Conservation (phyloP, 192 early-diverging fungal genomes). For the Podochytrium sp. region DNA sequence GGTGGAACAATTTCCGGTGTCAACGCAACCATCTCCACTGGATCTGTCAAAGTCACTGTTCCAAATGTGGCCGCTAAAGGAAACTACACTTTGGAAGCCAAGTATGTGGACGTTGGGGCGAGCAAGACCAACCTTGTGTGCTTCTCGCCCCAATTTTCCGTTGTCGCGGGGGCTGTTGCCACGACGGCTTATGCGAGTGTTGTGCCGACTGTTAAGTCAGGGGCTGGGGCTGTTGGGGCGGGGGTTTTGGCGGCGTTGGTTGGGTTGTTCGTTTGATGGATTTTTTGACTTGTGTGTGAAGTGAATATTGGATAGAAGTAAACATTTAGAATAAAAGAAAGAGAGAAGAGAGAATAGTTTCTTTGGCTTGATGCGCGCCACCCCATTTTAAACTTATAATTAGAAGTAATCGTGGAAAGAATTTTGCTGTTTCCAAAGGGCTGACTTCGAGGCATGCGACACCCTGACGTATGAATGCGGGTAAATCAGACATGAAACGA, state of each 20-base stretch:
- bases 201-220: neutral
- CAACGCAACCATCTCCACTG: neutral
- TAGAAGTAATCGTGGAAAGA: no score
- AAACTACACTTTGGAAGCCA: slow-evolving; percentile 22
- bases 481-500: no score
- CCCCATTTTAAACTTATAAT: no score
- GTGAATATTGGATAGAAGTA: no score
- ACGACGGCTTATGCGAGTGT: neutral
- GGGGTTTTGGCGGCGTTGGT: neutral
- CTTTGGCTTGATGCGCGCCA: no score
- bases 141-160: slow-evolving; percentile 2
- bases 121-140: neutral
- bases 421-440: no score
- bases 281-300: no score
- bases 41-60: neutral
- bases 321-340: no score
- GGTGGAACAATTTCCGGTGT: neutral
- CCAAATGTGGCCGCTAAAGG: neutral
- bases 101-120: neutral
- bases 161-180: neutral
- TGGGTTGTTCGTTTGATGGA: neutral
- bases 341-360: no score
- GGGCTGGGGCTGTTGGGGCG: neutral
- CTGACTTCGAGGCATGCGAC: no score
- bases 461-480: no score